Base-by-base conservation (phyloP, 2,329 filamentous ascomycete species). In the Diaporthe longicolla region DNA sequence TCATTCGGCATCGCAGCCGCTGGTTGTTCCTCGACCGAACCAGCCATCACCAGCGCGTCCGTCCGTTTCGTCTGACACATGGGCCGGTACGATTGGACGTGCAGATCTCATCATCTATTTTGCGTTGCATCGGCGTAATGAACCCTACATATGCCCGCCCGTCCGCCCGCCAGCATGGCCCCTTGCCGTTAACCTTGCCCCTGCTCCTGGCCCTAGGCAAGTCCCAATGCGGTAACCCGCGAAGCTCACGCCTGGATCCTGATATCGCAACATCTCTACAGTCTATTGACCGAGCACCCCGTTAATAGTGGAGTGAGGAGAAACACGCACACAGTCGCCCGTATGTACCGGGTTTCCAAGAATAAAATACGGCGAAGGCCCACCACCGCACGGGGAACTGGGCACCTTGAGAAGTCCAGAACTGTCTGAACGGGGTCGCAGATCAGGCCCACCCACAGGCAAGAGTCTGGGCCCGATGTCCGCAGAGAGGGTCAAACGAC, bases 171-270 rank as follows among this genome's bases (percentile, higher is more conserved):
- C 26, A 15, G 57, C 69, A 24, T 45, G 71, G 43, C 45, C 72
- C 65, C 24, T 10, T 71, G 55, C 65, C 55, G 55, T 70, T 15
- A 32, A 43, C 58, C 71, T 45, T 55, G 54, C 71, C 71, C 54
- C 45, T 35, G 45, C 43, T 52, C 65, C 40, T 59, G 24, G 48
- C 61, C 55, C 26, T 73, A 52, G 45, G 29, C 29, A 73, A 50
- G 0, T 54, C 73, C 71, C 52, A 75, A 75, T 70, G 50, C 71
- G 57, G 73, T 75, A 75, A 73, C 65, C 71, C 71, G 73, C 32
- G 57, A 54, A 52, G 63, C 71, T 40, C 65, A 35, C 48, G 21
- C 63, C 63, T 43, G 40, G 15, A 19, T 43, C 40, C 40, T 54
- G 45, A 68, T 26, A 54, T 73, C 54, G 35, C 65, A 59, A 61